phyloP scores from a whole-genome alignment of 345 rosid species.

The Ceriops tagal region DNA sequence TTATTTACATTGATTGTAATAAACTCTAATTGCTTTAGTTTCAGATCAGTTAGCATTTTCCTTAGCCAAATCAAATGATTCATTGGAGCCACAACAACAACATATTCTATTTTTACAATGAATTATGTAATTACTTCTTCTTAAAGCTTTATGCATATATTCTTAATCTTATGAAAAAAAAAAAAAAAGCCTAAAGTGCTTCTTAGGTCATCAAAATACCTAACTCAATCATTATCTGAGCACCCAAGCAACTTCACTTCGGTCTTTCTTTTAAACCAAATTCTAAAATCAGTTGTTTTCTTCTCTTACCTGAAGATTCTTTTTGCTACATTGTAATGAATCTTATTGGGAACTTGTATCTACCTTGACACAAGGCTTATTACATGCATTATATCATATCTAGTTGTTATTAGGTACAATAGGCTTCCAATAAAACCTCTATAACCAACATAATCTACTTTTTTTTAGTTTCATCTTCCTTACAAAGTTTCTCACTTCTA shows the following conservation, averaged over 20 bases:
- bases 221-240: background rate
- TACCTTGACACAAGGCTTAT: background rate
- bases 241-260: background rate
- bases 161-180: background rate
- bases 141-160: background rate
- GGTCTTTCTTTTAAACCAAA: background rate
- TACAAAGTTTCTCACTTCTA: background rate
- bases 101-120: background rate
- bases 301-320: background rate
- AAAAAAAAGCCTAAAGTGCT: background rate
- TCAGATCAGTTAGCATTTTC: background rate
- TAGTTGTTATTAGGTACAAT: background rate
- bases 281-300: background rate
- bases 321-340: background rate
- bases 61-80: background rate
- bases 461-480: background rate
- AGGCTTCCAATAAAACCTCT: background rate
- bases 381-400: background rate
- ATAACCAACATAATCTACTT: no score
- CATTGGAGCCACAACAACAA: accelerated
- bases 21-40: background rate
- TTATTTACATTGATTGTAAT: background rate
- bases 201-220: background rate
- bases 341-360: background rate
- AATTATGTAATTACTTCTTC: background rate